Evolutionary conservation across 441 rosid species (phyloP), one percentile per base, ranked within the genome.

Genomic region (Mallotus japonicus): DNA sequence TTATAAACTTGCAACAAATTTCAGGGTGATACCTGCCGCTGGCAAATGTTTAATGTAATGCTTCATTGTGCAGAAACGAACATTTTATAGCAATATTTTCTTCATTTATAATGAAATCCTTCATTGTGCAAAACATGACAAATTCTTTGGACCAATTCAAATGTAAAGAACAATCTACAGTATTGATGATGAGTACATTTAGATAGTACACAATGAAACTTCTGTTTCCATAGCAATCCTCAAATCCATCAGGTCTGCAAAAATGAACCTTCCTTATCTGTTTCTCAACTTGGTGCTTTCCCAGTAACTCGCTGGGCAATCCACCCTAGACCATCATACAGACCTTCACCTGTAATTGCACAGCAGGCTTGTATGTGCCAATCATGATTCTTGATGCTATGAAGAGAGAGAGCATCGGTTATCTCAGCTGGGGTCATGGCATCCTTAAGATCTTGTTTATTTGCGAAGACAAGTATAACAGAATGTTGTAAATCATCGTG

Each of bases 321-420:
- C 99, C 99, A 95, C 62, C 95, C 97, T 6, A 92, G 89, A 49
- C 99, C 99, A 72, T 95, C 97, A 34, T 87, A 84, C 62, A 92
- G 82, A 34, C 97, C 99, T 5, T 92, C 97, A 22, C 96, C 97
- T 10, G 96, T 93, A 24, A 92, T 88, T 6, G 94, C 96, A 81
- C 91, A 89, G 62, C 97, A 91, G 58, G 98, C 88, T 87, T 95
- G 98, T 67, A 95, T 95, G 79, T 95, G 99, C 98, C 98, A 93
- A 74, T 95, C 98, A 69, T 95, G 98, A 76, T 85, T 93, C 88
- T 93, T 95, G 75, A 93, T 95, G 83, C 92, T 86, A 62, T 93
- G 99, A 71, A 95, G 98, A 42, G 96, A 90, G 17, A 91, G 93
- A 32, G 92, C 92, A 71, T 93, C 99, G 0, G 97, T 90, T 64